Evolutionary conservation across 768 basidiomycete species (phyloP), one percentile per base, ranked within the genome.

Genomic region (Xerocomellus intermedius): DNA sequence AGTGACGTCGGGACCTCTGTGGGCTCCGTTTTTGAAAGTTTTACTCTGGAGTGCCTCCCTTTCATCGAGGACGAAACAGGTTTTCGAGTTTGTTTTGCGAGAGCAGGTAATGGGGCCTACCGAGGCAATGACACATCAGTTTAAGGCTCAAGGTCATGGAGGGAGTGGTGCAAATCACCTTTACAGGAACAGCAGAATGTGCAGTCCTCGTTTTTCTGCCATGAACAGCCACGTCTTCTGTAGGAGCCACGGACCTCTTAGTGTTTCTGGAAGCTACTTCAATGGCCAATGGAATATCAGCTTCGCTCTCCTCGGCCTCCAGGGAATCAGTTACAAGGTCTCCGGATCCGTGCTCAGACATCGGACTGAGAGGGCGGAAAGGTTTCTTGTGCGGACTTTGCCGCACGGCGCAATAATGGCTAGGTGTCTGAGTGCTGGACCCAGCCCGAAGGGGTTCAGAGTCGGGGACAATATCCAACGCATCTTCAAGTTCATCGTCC

Each of bases 401-500:
- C 21, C 37, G 48, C 32, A 45, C 35, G 37, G n/a, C 24, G 37
- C 42, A 41, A 39, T 44, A 42, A n/a, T 37, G 54, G 32, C 32
- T 21, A 32, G 63, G 56, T 14, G 59, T 52, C 45, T 59, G 38
- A 22, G 42, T 14, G n/a, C 57, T 48, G 9, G 56, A 55, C 43
- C 66, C 72, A 21, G 71, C 75, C 28, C 73, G 73, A 19, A 71
- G 65, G 44, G 82, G 79, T 57, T 87, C 86, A 3, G 86, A 87
- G 63, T 87, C 87, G 3, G 86, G 84, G 16, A 89, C 74, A 48
- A 85, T 52, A 32, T 82, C 82, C 60, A 78, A 73, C 5, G 59
- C 48, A 58, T 76, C 77, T 38, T 75, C 76, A 39, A 37, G 49
- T 24, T 60, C 63, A 17, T 58, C 56, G 16, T 60, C 55, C 10